Base-by-base conservation (phyloP, 306 rosid species). In the Dryas alaskensis region DNA sequence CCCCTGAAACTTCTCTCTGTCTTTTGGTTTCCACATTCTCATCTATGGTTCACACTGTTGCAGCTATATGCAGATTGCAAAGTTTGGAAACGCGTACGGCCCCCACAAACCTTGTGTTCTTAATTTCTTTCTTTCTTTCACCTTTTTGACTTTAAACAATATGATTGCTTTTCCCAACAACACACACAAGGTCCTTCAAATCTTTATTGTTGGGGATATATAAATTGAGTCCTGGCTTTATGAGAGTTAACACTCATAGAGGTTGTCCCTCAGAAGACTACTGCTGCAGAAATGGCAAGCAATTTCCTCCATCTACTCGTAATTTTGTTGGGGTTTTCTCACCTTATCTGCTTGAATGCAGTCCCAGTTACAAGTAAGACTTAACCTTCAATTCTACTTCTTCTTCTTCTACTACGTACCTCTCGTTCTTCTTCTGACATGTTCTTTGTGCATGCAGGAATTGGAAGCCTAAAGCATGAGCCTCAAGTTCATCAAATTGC, bases 311-410 rank as follows among this genome's bases (percentile, higher is more conserved):
- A 75, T 76, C 60, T 91, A 11, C 84, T 94, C 22, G 67, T 94
- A 55, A 70, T 94, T 45, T 61, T 84, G 43, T 79, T 91, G 8
- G 85, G 84, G 48, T 66, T 91, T 78, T 87, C 84, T 74, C 84
- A 78, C 73, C 88, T 89, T 44, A 16, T 80, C 25, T 74, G 71
- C 86, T 81, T 84, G 57, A 84, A 83, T 72, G 96, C 92, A 72
- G 85, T 88, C 79, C 98, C 97, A 45, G 74, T 81, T 65, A 83
- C 96, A 84, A 89, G 94, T 91, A 88, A 83, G 25, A 13, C 14
- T 13, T 42, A 4, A 31, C 10, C 25, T 12, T 10, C 14, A n/a
- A 11, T 64, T 75, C 70, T 62, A 72, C 16, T 25, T 80, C 67
- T 73, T 39, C 19, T 45, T 14, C 42, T 62, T 51, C 39, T 31